Evolutionary conservation across 2,329 filamentous ascomycete genomes (phyloP), one percentile per base, ranked within the genome.

Genomic region (Colletotrichum costaricense): DNA sequence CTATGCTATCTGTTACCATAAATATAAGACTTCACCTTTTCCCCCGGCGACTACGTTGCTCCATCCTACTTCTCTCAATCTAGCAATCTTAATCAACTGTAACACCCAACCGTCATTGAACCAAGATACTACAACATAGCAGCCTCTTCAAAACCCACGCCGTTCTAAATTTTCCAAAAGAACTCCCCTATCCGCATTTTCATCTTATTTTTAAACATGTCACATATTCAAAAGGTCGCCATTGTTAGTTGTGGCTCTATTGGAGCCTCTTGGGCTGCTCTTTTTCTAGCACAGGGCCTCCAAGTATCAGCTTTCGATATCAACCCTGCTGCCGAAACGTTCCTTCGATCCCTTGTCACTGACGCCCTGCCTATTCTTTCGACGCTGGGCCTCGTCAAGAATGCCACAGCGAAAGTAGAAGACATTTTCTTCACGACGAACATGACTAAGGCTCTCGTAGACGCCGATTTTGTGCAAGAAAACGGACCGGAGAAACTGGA

Each of bases 241-340:
- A 79, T 82, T 30, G 76, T 82, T 26, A 80, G 81, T 35, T 80
- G 78, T 6, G 80, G 81, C 38, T 78, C 80, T 26, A 80, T 81
- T 19, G 80, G 80, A 3, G 80, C 83, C 22, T 82, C 80, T 12
- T 86, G 85, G 84, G 81, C 83, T 2, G 81, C 81, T 11, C 75
- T 82, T 4, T 78, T 80, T 63, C 77, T 82, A 7, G 78, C 80
- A 5, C 77, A 79, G 59, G 78, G 80, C 11, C 77, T 81, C 12
- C 67, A 67, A 22, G 84, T 86, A n/a, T 76, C 83, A 5, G 81
- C 82, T 22, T 83, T 81, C n/a, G 84, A 86, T 69, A 82, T 84
- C 63, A 82, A 81, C 7, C 77, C 80, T 14, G 78, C 79, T 24
- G 80, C 84, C 2, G 78, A 82, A 65, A 74, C 76, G 46, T 80